Evolutionary conservation across 2,329 filamentous ascomycete genomes (phyloP), one percentile per base, ranked within the genome.

Genomic region (Neurospora sp.): DNA sequence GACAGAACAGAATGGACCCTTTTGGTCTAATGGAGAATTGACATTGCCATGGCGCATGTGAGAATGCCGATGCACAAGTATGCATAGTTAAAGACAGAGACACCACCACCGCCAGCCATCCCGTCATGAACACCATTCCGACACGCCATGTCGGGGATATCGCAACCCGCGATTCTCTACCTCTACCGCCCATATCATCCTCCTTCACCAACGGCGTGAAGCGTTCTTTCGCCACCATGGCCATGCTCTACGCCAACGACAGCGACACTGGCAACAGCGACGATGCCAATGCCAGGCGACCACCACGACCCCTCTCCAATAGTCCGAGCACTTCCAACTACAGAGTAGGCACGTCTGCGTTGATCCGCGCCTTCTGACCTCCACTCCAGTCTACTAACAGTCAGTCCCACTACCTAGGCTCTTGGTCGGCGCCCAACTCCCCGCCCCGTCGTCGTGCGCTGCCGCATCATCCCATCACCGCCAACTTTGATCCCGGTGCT

Each of bases 401-500:
- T 36, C 52, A 28, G n/a, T 36, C 36, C 4, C 28, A 28, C 28
- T 38, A 40, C n/a, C 23, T n/a, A 76, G 73, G 70, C 38, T 72
- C 72, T 42, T 68, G 68, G 17, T 73, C 73, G 40, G 71, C 71
- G 11, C 72, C 72, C 23, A 70, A 69, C 69, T 74, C 72, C 2
- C 71, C 73, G 23, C 68, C 67, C 7, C 70, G 58, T 36, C 38
- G 17, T 9, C 38, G 11, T 13, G 40, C 23, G 36, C 68, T 13
- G 38, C 67, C 36, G 70, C 71, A 28, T 66, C 7, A 67, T 71
- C 73, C 73, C 66, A 73, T 71, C 68, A 71, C 73, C 71, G 76
- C 75, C 58, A 77, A 73, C 66, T 91, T 91, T 75, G 80, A 82
- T 9, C 78, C 83, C 10, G 85, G 91, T 81, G 88, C 90, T 1